Percentiles rank a stretch among this genome's conserved stretches.
phyloP scores from a whole-genome alignment of 129 eudicot species.

The Flaveria trinervia region DNA sequence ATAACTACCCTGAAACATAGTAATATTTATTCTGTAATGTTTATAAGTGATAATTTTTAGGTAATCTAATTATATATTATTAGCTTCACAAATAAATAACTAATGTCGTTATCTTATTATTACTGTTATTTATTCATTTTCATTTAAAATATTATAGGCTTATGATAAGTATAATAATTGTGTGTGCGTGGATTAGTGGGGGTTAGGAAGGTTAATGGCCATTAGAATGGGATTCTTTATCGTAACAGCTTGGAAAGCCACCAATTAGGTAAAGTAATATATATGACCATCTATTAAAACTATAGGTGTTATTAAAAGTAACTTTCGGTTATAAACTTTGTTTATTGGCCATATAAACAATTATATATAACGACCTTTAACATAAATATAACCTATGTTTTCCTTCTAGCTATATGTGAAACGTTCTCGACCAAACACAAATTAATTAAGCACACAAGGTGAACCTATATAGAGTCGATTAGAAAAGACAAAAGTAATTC shows the following conservation, averaged over 20 bases:
- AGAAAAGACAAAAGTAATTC: too few relatives aligned
- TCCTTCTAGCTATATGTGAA: too few relatives aligned
- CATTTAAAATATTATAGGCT: constrained; percentile 13
- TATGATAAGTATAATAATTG: constrained; percentile 24
- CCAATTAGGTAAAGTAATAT: constrained; percentile 42
- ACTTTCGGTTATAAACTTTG: constrained; percentile 20
- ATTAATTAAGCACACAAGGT: too few relatives aligned
- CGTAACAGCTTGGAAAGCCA: constrained; percentile 38
- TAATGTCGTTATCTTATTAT: neutral
- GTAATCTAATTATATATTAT: neutral
- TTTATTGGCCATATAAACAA: neutral
- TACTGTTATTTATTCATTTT: neutral
- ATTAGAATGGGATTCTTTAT: constrained; percentile 41
- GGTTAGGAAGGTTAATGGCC: constrained; percentile 42
- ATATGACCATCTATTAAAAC: constrained; percentile 27
- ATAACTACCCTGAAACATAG: constrained; percentile 8
- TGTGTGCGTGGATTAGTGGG: constrained; percentile 38
- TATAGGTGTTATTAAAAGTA: constrained; percentile 32
- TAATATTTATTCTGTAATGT: neutral
- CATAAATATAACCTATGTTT: too few relatives aligned
- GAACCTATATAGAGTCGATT: too few relatives aligned
- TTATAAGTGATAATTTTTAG: constrained; percentile 9
- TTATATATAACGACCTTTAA: too few relatives aligned
- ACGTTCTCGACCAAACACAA: too few relatives aligned
- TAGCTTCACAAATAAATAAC: constrained; percentile 2